Percentiles rank a stretch among this genome's conserved stretches.
phyloP scores from a whole-genome alignment of 805 yeast species.

The Candida silvatica region DNA sequence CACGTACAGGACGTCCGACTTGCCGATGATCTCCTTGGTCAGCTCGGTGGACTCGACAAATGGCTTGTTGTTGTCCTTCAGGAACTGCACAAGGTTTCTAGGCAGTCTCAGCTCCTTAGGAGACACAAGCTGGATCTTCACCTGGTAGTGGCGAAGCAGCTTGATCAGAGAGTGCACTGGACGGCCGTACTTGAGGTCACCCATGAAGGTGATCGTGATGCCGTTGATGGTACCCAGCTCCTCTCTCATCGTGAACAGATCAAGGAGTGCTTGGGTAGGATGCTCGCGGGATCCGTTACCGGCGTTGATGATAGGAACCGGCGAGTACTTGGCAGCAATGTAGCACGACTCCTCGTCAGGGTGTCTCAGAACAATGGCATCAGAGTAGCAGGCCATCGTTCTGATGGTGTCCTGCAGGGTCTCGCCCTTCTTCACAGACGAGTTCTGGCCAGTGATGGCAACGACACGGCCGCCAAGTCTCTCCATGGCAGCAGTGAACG shows the following conservation, averaged over 20 bases:
- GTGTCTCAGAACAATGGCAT: constrained; percentile 95
- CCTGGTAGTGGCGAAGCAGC: constrained; percentile 85
- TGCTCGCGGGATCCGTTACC: constrained; percentile 98
- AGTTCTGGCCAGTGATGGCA: constrained; percentile 71
- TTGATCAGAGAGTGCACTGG: constrained; percentile 96
- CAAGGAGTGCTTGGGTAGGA: constrained; percentile 97
- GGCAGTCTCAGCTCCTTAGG: constrained; percentile 89
- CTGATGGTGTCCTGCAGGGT: constrained; percentile 94
- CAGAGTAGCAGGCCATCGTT: constrained; percentile 90
- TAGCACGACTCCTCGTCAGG: constrained; percentile 89
- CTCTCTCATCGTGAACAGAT: constrained; percentile 95
- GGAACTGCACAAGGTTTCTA: constrained; percentile 55
- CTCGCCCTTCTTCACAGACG: constrained; percentile 98
- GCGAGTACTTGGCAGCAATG: constrained; percentile 92
- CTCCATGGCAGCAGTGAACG: constrained; percentile 99
- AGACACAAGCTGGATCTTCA: constrained; percentile 82
- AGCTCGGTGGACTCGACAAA: constrained; percentile 66
- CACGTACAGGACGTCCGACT: constrained; percentile 93
- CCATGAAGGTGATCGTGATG: constrained; percentile 96
- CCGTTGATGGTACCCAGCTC: constrained; percentile 98
- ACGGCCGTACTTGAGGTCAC: constrained; percentile 96
- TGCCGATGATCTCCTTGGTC: constrained; percentile 77
- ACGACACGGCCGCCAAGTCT: constrained; percentile 97
- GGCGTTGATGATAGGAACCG: constrained; percentile 94
- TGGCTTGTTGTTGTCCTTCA: constrained; percentile 59